These are phyloP conservation scores for Graphilbum ipis-grandicollis DNA, from an alignment of 2,329 filamentous ascomycete genomes.

Conservation along the genomic window DNA sequence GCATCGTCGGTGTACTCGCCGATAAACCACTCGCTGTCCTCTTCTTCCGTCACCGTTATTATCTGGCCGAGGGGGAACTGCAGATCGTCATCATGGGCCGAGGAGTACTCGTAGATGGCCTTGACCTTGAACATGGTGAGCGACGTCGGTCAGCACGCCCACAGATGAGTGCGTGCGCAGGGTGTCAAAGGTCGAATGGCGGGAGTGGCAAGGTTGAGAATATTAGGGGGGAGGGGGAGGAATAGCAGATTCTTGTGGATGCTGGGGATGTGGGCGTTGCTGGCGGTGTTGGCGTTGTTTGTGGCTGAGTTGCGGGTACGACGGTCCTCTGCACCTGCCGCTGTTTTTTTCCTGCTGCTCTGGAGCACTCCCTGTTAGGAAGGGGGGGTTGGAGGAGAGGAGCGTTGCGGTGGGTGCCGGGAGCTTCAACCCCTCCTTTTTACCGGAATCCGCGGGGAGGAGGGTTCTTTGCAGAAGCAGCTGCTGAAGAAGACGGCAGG, in stretches of 20 bases:
- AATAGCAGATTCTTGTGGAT: not conserved
- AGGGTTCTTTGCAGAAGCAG: conserved; percentile 1
- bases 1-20: conserved; percentile 69
- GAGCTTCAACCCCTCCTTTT: conserved; percentile 10
- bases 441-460: conserved; percentile 8
- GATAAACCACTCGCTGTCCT: conserved; percentile 86
- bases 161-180: not conserved
- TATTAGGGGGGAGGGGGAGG: not conserved
- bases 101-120: conserved; percentile 87
- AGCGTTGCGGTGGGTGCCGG: too few relatives aligned
- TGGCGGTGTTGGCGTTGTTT: not conserved
- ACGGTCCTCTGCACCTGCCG: too few relatives aligned
- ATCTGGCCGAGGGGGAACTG: conserved; percentile 72
- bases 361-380: too few relatives aligned
- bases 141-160: not conserved
- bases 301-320: too few relatives aligned
- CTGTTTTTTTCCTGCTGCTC: too few relatives aligned
- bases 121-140: conserved; percentile 79
- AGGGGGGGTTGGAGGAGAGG: too few relatives aligned
- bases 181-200: too few relatives aligned
- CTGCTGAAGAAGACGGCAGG: not conserved
- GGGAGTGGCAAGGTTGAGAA: not conserved
- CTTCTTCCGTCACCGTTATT: conserved; percentile 83
- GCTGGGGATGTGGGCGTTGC: not conserved
- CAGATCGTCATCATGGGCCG: conserved; percentile 86